Percentiles rank a stretch among this genome's conserved stretches.
Conservation (phyloP, 2,329 filamentous ascomycete species). For the Gaeumannomyces tritici region DNA sequence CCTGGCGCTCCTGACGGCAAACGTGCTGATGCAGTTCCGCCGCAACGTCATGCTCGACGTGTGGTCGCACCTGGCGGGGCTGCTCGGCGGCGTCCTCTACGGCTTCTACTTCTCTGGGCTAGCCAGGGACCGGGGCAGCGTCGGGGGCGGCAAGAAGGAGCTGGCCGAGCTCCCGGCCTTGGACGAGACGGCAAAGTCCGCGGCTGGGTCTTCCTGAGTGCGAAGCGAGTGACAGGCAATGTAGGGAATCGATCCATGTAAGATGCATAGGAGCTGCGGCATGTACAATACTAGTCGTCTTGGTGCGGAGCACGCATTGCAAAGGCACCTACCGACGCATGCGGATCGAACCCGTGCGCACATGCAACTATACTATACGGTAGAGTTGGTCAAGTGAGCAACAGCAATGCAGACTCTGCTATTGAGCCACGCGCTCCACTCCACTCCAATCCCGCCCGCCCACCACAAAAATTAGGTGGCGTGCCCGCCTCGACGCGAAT, state of each 20-base stretch:
- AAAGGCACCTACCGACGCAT: no score
- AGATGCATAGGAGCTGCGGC: neutral
- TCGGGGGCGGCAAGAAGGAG: neutral
- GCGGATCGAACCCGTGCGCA: no score
- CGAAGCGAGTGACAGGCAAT: neutral
- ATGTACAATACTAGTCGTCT: neutral
- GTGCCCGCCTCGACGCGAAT: neutral
- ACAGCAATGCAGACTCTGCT: neutral
- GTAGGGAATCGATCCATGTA: neutral
- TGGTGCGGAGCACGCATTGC: neutral
- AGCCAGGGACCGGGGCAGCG: neutral
- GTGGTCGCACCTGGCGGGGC: constrained; percentile 42
- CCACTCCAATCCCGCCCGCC: no score
- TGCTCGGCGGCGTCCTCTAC: constrained; percentile 35
- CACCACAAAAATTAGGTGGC: no score
- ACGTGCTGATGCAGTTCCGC: constrained; percentile 36
- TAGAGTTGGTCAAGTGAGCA: neutral
- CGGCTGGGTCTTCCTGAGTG: neutral
- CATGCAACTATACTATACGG: no score
- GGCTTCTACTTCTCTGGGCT: constrained; percentile 22
- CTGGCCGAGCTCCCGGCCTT: neutral
- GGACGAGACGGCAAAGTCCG: neutral
- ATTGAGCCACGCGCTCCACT: no score
- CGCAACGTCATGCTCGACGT: constrained; percentile 36
- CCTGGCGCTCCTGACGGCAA: constrained; percentile 39